phyloP scores from a whole-genome alignment of 306 rosid genomes.

The Quercus mongolica region DNA sequence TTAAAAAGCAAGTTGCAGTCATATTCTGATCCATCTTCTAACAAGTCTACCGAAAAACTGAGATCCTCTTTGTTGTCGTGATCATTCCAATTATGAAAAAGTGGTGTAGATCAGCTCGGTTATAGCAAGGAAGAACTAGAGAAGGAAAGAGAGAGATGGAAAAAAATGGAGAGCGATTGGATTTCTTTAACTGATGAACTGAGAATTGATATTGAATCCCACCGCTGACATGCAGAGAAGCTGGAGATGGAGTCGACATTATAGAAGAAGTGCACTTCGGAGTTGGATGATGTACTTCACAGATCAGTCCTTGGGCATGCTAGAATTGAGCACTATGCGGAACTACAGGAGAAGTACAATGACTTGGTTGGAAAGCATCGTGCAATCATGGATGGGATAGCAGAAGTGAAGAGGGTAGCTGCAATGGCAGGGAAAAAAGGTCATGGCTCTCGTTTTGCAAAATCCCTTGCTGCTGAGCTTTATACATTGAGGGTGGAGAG shows the following conservation, averaged over 20 bases:
- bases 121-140: conserved; percentile 62
- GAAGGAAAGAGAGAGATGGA: conserved; percentile 83
- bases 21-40: conserved; percentile 39
- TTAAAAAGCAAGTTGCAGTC: conserved; percentile 67
- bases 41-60: conserved; percentile 67
- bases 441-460: conserved; percentile 74
- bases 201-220: conserved; percentile 73
- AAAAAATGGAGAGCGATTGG: conserved; percentile 98
- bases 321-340: conserved; percentile 89
- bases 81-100: conserved; percentile 70
- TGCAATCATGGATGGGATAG: conserved; percentile 86
- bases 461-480: conserved; percentile 87
- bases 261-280: conserved; percentile 77
- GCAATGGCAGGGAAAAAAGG: conserved; percentile 80
- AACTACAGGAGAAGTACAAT: conserved; percentile 83
- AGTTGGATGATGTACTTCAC: conserved; percentile 80
- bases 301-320: conserved; percentile 81
- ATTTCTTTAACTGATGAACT: conserved; percentile 90
- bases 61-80: conserved; percentile 78
- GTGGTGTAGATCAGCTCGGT: conserved; percentile 33
- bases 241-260: conserved; percentile 62
- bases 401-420: conserved; percentile 85
- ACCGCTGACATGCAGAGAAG: conserved; percentile 60
- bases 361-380: conserved; percentile 69
- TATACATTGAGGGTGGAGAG: conserved; percentile 81